These are phyloP conservation scores for Syzygium aqueum DNA, from an alignment of 345 rosid species.

Conservation along the genomic window DNA sequence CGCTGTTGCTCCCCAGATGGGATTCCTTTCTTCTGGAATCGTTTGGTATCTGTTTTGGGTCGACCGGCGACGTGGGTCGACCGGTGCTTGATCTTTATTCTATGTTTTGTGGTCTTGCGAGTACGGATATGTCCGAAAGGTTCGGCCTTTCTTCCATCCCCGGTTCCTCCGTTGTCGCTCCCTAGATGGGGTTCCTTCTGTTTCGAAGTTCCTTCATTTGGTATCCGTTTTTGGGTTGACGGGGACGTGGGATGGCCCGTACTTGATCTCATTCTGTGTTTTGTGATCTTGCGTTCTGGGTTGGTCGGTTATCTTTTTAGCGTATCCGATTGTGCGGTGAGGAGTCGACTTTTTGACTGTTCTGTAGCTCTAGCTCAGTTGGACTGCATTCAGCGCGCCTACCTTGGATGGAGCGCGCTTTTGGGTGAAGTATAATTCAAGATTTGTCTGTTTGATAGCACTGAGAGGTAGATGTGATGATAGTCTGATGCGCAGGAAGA, in stretches of 20 bases:
- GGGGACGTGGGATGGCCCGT: background rate
- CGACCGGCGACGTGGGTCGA: background rate
- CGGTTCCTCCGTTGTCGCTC: background rate
- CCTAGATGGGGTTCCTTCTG: background rate
- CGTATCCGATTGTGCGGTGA: background rate
- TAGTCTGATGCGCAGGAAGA: background rate
- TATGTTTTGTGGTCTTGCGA: background rate
- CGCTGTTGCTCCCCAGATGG: background rate
- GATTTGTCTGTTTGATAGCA: background rate
- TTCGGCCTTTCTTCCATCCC: background rate
- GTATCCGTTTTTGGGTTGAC: background rate
- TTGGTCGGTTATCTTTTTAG: background rate
- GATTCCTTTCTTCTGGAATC: background rate
- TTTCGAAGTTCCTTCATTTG: background rate
- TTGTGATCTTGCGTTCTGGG: background rate
- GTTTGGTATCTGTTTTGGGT: background rate
- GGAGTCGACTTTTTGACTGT: background rate
- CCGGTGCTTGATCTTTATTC: background rate
- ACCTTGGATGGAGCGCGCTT: background rate
- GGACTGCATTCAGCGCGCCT: background rate
- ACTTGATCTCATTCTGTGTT: background rate
- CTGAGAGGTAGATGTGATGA: background rate
- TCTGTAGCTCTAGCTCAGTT: background rate
- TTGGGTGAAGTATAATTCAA: background rate
- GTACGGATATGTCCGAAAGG: conserved; percentile 59